Evolutionary conservation across 148 eudicot genomes (phyloP), one percentile per base, ranked within the genome.

Genomic region (Amaranthus palmeri): DNA sequence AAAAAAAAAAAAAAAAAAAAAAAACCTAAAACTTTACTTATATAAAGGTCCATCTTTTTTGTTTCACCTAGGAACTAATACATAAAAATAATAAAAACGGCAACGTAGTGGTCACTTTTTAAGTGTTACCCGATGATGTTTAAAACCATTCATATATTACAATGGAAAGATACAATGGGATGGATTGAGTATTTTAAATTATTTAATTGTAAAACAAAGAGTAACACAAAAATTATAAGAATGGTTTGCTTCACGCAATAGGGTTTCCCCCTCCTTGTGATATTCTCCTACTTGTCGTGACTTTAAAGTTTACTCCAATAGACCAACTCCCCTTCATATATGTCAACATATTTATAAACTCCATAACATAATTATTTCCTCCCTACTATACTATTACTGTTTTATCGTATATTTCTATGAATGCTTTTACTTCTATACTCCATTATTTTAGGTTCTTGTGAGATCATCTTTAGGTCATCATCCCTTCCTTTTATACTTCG

Each of bases 241-340:
- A 65, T 2, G 65, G 86, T 69, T 88, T 88, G 92, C 92, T 88
- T 88, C 88, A 88, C 92, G 92, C 92, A 86, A 88, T 65, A 84
- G 74, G 65, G 72, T 63, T 62, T 69, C 73, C 72, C 69, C 58
- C 62, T 41, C 42, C 42, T 18, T 17, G 68, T 70, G 70, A 69
- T 71, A 72, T 74, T 64, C 75, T 56, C 25, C 15, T 57, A 43
- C 47, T 65, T 85, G 84, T 74, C 88, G 88, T 88, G 83, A 82
- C 86, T 84, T 88, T 78, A 64, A 88, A 85, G 92, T 82, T 76
- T 82, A 55, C 81, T 61, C 66, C 75, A 55, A 10, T 74, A 42
- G 65, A 61, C 78, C 58, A 74, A 64, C 55, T 53, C 68, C 12
- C 49, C 61, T 15, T 43, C 47, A 48, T 15, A 25, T 25, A 25